Evolutionary conservation across 2,329 filamentous ascomycete species (phyloP).

Genomic region (Curvularia spicifera): DNA sequence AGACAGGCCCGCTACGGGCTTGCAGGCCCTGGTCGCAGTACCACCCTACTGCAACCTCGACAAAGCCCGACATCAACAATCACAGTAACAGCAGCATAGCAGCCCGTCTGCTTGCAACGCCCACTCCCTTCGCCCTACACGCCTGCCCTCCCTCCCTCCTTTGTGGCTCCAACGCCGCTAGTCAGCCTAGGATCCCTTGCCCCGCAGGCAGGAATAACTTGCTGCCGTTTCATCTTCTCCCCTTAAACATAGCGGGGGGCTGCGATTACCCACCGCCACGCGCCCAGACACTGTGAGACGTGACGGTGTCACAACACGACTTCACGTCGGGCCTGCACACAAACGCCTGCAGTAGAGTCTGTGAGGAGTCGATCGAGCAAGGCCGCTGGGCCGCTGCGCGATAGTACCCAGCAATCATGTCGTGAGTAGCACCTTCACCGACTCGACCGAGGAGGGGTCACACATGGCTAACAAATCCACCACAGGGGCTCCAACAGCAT

Average conservation of each 20-base stretch:
- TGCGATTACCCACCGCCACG: slow-evolving; percentile 32
- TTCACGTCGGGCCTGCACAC: slow-evolving; percentile 33
- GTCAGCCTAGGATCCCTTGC: slow-evolving; percentile 10
- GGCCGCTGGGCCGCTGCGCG: slow-evolving; percentile 47
- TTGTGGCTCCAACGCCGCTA: slow-evolving; percentile 5
- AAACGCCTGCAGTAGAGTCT: slow-evolving; percentile 27
- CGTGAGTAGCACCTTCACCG: slow-evolving; percentile 39
- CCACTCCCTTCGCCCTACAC: neutral
- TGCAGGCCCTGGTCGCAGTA: slow-evolving; percentile 26
- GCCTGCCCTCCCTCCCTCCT: neutral
- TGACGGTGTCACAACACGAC: slow-evolving; percentile 44
- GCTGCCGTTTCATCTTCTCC: slow-evolving; percentile 31
- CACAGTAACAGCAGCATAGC: slow-evolving; percentile 5
- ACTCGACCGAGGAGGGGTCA: slow-evolving; percentile 13
- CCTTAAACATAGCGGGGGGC: slow-evolving; percentile 44
- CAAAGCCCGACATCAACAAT: slow-evolving; percentile 20
- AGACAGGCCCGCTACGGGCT: slow-evolving; percentile 32
- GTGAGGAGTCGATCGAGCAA: slow-evolving; percentile 33
- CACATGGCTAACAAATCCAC: slow-evolving; percentile 50
- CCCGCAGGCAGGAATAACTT: slow-evolving; percentile 2
- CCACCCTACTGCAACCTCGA: slow-evolving; percentile 25
- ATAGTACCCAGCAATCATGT: slow-evolving; percentile 45
- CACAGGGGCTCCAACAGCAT: slow-evolving; percentile 54
- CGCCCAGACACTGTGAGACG: slow-evolving; percentile 38
- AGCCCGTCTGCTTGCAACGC: slow-evolving; percentile 1